These are phyloP conservation scores for Umbelopsis vinacea DNA, from an alignment of 192 early-diverging fungal species.

Conservation along the genomic window DNA sequence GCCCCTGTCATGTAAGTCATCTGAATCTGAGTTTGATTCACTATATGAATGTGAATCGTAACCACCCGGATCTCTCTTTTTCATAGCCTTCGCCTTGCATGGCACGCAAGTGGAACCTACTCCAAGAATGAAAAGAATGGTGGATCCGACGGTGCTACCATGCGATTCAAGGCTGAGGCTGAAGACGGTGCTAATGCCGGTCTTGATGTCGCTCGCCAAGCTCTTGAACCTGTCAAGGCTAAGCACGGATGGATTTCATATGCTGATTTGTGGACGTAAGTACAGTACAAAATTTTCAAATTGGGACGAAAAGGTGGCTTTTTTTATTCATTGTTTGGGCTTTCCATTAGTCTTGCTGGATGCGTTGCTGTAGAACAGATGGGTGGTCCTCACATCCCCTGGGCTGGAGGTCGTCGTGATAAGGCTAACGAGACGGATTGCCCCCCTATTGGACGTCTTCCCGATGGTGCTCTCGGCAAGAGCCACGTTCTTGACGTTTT, in stretches of 20 bases:
- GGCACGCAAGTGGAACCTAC: conserved; percentile 77
- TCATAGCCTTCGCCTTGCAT: conserved; percentile 50
- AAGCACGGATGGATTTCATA: conserved; percentile 67
- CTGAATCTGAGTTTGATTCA: conserved; percentile 43
- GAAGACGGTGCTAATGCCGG: conserved; percentile 74
- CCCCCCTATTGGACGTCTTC: conserved; percentile 71
- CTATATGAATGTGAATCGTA: neutral
- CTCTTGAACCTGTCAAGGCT: conserved; percentile 68
- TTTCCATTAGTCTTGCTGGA: conserved; percentile 56
- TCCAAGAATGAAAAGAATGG: conserved; percentile 57
- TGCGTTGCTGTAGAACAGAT: conserved; percentile 70
- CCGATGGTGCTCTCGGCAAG: conserved; percentile 63
- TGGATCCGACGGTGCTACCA: conserved; percentile 73
- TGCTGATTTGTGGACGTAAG: conserved; percentile 75
- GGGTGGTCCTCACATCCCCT: conserved; percentile 70
- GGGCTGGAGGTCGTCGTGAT: conserved; percentile 62
- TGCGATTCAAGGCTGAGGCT: conserved; percentile 62
- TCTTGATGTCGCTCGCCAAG: conserved; percentile 44
- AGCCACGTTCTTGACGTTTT: conserved; percentile 65
- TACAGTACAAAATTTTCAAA: neutral
- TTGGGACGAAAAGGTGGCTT: neutral
- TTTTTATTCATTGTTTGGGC: neutral
- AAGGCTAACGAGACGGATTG: conserved; percentile 47
- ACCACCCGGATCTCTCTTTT: neutral
- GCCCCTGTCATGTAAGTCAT: conserved; percentile 65